Percentiles rank a stretch among this genome's conserved stretches.
Evolutionary conservation across 345 rosid species (phyloP).

Genomic region (Cardamine chenopodiifolia): DNA sequence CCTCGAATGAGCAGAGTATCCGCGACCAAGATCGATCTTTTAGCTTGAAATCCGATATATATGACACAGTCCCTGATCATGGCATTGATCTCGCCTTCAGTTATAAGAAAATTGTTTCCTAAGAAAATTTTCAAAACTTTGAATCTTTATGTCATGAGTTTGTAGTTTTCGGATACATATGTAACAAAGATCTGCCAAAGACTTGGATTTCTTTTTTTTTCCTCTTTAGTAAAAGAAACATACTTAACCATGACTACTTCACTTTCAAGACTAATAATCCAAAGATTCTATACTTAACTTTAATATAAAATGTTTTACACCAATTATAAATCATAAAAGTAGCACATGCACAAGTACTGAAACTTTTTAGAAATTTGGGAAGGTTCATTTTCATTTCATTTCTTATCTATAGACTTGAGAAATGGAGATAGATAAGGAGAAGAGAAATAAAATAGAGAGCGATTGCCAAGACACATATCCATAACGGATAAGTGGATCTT

Average conservation of each 20-base stretch:
- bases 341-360: not conserved
- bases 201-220: slow-evolving; percentile 3
- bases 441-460: slow-evolving; percentile 37
- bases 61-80: slow-evolving; percentile 45
- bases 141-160: slow-evolving; percentile 14
- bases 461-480: slow-evolving; percentile 41
- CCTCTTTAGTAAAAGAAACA: slow-evolving; percentile 1
- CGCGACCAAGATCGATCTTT: slow-evolving; percentile 41
- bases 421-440: slow-evolving; percentile 25
- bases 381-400: not conserved
- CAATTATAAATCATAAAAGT: not conserved
- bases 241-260: not conserved
- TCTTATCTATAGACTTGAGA: slow-evolving; percentile 3
- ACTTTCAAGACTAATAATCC: not conserved
- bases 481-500: slow-evolving; percentile 39
- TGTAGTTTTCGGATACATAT: slow-evolving; percentile 18
- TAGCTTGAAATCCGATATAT: slow-evolving; percentile 42
- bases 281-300: not conserved
- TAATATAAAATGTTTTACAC: too few species aligned
- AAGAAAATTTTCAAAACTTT: not conserved
- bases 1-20: slow-evolving; percentile 38
- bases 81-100: slow-evolving; percentile 61
- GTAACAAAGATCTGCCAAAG: slow-evolving; percentile 1
- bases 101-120: slow-evolving; percentile 35
- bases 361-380: not conserved